These are phyloP conservation scores for Penicillium egyptiacum DNA, from an alignment of 495 filamentous ascomycete genomes.

Conservation along the genomic window DNA sequence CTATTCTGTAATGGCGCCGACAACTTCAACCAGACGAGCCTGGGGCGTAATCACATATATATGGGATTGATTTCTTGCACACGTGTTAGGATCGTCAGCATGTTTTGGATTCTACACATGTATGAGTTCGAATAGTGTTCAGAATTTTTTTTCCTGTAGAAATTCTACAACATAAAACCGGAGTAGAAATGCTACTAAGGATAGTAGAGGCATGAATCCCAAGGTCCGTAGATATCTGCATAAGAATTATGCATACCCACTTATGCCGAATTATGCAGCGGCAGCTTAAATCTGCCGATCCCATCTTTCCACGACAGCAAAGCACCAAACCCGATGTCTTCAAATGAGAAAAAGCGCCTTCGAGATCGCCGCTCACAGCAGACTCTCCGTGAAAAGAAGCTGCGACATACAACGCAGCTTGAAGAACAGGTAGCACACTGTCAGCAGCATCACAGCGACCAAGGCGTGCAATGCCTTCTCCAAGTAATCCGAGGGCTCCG, in stretches of 20 bases:
- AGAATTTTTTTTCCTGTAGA: too few species aligned
- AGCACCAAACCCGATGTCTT: slow-evolving; percentile 13
- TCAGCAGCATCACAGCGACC: slow-evolving; percentile 24
- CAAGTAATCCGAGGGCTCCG: slow-evolving; percentile 26
- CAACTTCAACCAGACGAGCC: too few species aligned
- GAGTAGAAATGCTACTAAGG: not conserved
- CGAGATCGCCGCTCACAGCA: slow-evolving; percentile 34
- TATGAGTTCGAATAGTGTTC: too few species aligned
- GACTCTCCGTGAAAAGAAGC: slow-evolving; percentile 30
- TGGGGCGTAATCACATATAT: too few species aligned
- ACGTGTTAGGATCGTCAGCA: too few species aligned
- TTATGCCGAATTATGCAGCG: slow-evolving; percentile 3
- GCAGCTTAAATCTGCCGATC: not conserved
- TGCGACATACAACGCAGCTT: slow-evolving; percentile 20
- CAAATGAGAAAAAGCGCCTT: slow-evolving; percentile 26
- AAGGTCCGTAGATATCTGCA: not conserved
- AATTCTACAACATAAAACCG: not conserved
- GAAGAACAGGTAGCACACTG: slow-evolving; percentile 28
- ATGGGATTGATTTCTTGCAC: too few species aligned
- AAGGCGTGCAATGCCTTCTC: slow-evolving; percentile 19
- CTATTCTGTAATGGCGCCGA: too few species aligned
- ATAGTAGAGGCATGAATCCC: not conserved
- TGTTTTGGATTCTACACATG: too few species aligned
- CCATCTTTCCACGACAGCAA: not conserved
- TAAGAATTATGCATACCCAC: not conserved